Conservation (phyloP, 2,329 filamentous ascomycete species). For the Xylaria sp. region DNA sequence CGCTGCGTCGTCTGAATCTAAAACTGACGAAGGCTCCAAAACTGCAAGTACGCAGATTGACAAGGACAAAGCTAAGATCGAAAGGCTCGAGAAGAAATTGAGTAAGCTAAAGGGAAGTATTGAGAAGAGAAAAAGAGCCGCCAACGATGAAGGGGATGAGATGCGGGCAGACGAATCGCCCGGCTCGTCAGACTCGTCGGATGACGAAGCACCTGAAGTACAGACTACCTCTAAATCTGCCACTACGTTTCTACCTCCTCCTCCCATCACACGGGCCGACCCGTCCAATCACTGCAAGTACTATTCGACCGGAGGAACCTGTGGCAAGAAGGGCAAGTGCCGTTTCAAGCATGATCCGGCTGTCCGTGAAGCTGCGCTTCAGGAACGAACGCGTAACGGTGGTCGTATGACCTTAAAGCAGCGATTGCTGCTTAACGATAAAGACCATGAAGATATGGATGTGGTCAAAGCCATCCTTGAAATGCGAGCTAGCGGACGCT, state of each 20-base stretch:
- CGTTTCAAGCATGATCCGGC: slow-evolving; percentile 72
- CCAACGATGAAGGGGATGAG: slow-evolving; percentile 70
- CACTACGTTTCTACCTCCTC: slow-evolving; percentile 49
- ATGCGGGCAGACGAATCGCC: slow-evolving; percentile 56
- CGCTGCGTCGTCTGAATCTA: slow-evolving; percentile 57
- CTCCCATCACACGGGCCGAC: slow-evolving; percentile 60
- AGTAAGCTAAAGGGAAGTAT: slow-evolving; percentile 73
- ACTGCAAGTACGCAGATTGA: slow-evolving; percentile 57
- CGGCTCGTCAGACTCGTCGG: slow-evolving; percentile 55
- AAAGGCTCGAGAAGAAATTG: slow-evolving; percentile 67
- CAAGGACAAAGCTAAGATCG: slow-evolving; percentile 51
- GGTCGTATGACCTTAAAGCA: slow-evolving; percentile 70
- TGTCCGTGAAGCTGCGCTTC: slow-evolving; percentile 66
- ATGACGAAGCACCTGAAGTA: slow-evolving; percentile 65
- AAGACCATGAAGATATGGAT: slow-evolving; percentile 70
- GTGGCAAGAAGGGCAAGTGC: slow-evolving; percentile 77
- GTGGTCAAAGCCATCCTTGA: slow-evolving; percentile 71
- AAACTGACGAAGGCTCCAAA: slow-evolving; percentile 55
- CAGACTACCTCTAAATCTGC: slow-evolving; percentile 55
- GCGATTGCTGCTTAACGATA: slow-evolving; percentile 69
- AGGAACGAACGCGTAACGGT: slow-evolving; percentile 68
- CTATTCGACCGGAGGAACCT: slow-evolving; percentile 70
- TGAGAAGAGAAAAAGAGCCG: slow-evolving; percentile 69
- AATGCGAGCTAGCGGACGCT: slow-evolving; percentile 64
- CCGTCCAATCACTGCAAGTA: slow-evolving; percentile 73